Evolutionary conservation across 371 early-diverging fungal genomes (phyloP).

Genomic region (Lichtheimia ornata): DNA sequence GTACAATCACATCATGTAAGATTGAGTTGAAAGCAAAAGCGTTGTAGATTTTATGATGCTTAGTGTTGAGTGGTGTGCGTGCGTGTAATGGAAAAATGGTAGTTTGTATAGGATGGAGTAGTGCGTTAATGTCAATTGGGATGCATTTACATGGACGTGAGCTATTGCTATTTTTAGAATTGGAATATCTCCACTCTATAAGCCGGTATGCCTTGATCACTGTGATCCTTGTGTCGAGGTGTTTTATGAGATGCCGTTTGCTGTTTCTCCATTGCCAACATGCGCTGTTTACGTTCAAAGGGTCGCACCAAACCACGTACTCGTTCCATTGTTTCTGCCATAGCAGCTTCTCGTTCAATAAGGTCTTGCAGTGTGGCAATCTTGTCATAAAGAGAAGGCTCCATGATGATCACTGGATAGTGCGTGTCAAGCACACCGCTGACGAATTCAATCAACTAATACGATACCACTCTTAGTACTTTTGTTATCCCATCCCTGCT

Average conservation of each 20-base stretch:
- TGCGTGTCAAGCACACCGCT: constrained; percentile 59
- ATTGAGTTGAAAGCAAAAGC: too few relatives aligned
- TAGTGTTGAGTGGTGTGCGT: not conserved
- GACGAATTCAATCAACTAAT: constrained; percentile 55
- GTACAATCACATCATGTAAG: not conserved
- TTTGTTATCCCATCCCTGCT: too few relatives aligned
- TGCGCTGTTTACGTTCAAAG: constrained; percentile 51
- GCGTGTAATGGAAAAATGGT: not conserved
- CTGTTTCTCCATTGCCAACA: constrained; percentile 5
- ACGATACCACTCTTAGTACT: too few relatives aligned
- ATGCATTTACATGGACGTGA: not conserved
- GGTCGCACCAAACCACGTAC: constrained; percentile 51
- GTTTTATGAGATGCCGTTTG: constrained; percentile 16
- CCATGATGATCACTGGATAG: constrained; percentile 60
- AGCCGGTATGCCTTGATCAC: constrained; percentile 59
- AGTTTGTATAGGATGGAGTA: constrained; percentile 10
- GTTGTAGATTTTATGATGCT: not conserved
- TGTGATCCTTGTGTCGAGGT: constrained; percentile 44
- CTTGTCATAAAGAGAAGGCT: constrained; percentile 52
- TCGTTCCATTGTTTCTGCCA: constrained; percentile 48
- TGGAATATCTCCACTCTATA: constrained; percentile 65
- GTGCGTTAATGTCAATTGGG: not conserved
- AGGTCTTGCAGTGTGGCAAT: constrained; percentile 37
- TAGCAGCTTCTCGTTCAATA: constrained; percentile 39
- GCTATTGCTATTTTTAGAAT: constrained; percentile 30